A percentile compares a stretch with the other conserved stretches of the same genome.
Conservation (phyloP, 331 rosid genomes). For the Telfairia occidentalis region DNA sequence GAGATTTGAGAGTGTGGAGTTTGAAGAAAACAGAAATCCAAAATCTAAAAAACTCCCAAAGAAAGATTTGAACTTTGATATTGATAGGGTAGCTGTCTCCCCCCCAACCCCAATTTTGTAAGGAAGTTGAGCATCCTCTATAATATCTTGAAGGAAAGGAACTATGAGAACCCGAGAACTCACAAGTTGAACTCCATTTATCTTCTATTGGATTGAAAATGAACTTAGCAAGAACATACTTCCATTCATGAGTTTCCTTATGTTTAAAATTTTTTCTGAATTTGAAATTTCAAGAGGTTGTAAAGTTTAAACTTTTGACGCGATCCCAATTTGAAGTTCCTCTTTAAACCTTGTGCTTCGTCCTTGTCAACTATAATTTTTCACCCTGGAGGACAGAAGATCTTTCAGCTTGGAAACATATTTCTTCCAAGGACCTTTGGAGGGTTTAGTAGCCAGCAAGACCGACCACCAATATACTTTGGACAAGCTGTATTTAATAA, state of each 20-base stretch:
- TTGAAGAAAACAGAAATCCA: not conserved
- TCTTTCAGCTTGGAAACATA: too few species aligned
- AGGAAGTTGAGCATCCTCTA: not conserved
- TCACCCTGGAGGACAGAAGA: not conserved
- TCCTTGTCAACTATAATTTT: not conserved
- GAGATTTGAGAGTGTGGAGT: not conserved
- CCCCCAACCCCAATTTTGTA: not conserved
- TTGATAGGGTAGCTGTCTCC: not conserved
- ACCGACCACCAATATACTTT: not conserved
- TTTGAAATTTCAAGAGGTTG: not conserved
- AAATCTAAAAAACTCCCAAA: not conserved
- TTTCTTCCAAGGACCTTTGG: not conserved
- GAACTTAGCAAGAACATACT: not conserved
- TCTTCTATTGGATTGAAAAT: not conserved
- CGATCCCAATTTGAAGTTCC: not conserved
- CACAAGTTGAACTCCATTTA: not conserved
- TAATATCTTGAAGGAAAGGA: not conserved
- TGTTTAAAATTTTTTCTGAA: not conserved
- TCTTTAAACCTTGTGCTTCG: not conserved
- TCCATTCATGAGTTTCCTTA: not conserved
- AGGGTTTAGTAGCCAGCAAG: not conserved
- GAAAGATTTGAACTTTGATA: not conserved
- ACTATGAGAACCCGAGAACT: not conserved
- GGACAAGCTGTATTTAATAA: not conserved
- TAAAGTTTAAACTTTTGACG: not conserved